Evolutionary conservation across 2,329 filamentous ascomycete genomes (phyloP).

Genomic region (Thielaviopsis cerberus): DNA sequence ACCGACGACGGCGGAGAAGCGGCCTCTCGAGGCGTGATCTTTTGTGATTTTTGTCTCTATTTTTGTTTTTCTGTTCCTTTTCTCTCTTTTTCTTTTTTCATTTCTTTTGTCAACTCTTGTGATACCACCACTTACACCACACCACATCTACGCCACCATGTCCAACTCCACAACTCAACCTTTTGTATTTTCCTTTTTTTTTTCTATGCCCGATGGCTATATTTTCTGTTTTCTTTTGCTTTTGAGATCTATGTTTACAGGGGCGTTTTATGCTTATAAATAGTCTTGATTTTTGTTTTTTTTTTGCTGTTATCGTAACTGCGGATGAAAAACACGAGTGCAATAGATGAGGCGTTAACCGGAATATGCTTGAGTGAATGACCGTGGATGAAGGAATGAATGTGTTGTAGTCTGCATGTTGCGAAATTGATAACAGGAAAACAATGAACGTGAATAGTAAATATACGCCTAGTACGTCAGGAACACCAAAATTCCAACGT

Average conservation of each 20-base stretch:
- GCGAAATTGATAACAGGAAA: background rate
- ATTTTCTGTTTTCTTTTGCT: background rate
- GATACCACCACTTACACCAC: background rate
- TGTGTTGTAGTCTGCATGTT: background rate
- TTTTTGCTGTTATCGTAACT: no score
- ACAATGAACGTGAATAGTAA: background rate
- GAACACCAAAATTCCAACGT: background rate
- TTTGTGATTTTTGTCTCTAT: background rate
- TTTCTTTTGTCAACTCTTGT: background rate
- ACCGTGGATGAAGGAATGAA: background rate
- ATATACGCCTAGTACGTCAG: background rate
- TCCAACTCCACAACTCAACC: background rate
- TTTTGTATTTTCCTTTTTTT: background rate
- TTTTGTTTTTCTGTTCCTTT: background rate
- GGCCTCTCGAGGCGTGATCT: slow-evolving; percentile 6
- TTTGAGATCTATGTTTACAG: background rate
- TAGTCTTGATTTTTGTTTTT: background rate
- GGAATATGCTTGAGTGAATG: background rate
- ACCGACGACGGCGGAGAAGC: slow-evolving; percentile 14
- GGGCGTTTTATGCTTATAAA: background rate
- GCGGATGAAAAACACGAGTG: no score
- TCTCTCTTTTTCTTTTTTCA: background rate
- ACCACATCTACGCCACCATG: background rate
- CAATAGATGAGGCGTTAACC: no score
- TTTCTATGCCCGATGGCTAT: background rate